Evolutionary conservation across 352 stramenopile species (phyloP).

Genomic region (Globisporangium irregulare): DNA sequence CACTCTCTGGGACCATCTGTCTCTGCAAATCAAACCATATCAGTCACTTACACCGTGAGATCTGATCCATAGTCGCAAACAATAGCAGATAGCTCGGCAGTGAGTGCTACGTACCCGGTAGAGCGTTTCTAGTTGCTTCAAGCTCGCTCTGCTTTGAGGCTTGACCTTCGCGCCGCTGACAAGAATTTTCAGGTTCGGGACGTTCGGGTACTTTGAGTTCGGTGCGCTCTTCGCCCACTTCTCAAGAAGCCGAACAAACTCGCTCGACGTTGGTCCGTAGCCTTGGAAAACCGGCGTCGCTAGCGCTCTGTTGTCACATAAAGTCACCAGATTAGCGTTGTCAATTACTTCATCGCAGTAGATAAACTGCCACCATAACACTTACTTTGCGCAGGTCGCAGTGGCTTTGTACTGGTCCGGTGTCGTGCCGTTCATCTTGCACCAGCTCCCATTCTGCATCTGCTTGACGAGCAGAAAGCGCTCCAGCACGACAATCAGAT

Average conservation of each 20-base stretch:
- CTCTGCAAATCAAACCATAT: slow-evolving; percentile 18
- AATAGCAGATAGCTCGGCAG: neutral
- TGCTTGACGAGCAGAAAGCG: slow-evolving; percentile 67
- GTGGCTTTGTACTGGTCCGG: slow-evolving; percentile 83
- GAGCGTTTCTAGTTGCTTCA: slow-evolving; percentile 66
- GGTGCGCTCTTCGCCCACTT: slow-evolving; percentile 54
- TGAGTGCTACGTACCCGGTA: slow-evolving; percentile 44
- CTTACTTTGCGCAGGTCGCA: slow-evolving; percentile 77
- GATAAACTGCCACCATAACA: slow-evolving; percentile 1
- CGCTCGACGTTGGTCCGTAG: slow-evolving; percentile 47
- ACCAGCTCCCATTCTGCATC: slow-evolving; percentile 72
- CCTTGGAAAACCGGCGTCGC: slow-evolving; percentile 50
- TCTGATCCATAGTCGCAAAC: neutral
- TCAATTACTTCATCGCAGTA: neutral
- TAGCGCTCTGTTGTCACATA: slow-evolving; percentile 38
- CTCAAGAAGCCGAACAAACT: slow-evolving; percentile 62
- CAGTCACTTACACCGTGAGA: neutral
- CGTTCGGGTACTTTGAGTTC: slow-evolving; percentile 22
- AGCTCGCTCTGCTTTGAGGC: slow-evolving; percentile 29
- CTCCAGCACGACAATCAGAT: slow-evolving; percentile 58
- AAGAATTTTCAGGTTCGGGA: slow-evolving; percentile 50
- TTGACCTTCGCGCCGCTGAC: slow-evolving; percentile 46
- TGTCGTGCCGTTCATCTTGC: slow-evolving; percentile 42
- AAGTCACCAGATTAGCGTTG: neutral
- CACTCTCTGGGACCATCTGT: slow-evolving; percentile 25